Evolutionary conservation across 2,329 filamentous ascomycete species (phyloP).

Genomic region (Beauveria sp.): DNA sequence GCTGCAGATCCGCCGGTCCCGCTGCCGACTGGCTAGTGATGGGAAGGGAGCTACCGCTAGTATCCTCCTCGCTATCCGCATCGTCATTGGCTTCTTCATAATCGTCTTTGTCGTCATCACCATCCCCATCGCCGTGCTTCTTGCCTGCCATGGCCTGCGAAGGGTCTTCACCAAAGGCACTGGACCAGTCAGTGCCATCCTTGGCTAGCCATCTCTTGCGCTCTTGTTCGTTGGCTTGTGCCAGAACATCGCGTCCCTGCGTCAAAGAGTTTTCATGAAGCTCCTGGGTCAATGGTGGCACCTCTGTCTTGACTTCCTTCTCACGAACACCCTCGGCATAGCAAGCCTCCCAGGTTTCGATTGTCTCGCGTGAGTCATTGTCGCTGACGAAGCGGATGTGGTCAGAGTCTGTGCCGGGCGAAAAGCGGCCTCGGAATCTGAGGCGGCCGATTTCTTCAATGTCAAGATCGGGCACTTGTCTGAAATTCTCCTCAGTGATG

Average conservation of each 20-base stretch:
- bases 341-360: conserved; percentile 91
- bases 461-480: conserved; percentile 63
- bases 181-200: conserved; percentile 78
- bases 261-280: conserved; percentile 77
- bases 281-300: conserved; percentile 64
- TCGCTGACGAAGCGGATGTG: conserved; percentile 78
- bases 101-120: conserved; percentile 32
- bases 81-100: conserved; percentile 30
- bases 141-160: conserved; percentile 35
- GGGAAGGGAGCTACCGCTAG: conserved; percentile 49
- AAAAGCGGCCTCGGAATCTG: conserved; percentile 74
- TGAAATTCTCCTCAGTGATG: conserved; percentile 71
- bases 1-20: background rate
- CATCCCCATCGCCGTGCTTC: conserved; percentile 19
- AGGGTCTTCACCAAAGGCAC: conserved; percentile 76
- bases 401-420: conserved; percentile 80
- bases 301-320: conserved; percentile 61
- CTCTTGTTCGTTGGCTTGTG: conserved; percentile 62
- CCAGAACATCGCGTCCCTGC: conserved; percentile 73
- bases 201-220: conserved; percentile 71
- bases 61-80: conserved; percentile 23
- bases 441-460: conserved; percentile 75
- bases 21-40: conserved; percentile 40
- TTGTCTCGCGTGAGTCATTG: conserved; percentile 86
- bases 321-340: conserved; percentile 76